Evolutionary conservation across 2,329 filamentous ascomycete species (phyloP).

Genomic region (Fusarium buxicola): DNA sequence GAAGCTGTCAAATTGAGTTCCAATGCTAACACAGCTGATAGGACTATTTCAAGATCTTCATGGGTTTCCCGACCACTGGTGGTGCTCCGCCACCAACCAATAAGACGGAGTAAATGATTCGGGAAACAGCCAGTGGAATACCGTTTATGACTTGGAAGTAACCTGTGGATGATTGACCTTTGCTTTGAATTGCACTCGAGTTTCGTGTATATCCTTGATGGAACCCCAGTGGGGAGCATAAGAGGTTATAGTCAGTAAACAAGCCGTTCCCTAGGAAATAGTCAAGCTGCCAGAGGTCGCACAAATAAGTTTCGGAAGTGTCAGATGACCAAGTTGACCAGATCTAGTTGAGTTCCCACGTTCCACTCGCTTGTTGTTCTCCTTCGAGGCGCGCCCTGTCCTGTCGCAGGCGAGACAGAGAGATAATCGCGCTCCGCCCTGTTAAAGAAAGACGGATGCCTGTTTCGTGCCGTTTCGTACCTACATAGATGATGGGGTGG

Average conservation of each 20-base stretch:
- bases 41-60: constrained; percentile 91
- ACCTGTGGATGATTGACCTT: not conserved
- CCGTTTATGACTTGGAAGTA: constrained; percentile 1
- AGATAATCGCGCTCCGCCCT: not conserved
- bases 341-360: constrained; percentile 3
- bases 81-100: constrained; percentile 69
- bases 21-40: constrained; percentile 43
- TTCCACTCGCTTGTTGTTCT: not conserved
- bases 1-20: not conserved
- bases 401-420: not conserved
- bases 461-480: not conserved
- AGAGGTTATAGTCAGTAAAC: not conserved
- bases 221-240: not conserved
- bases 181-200: not conserved
- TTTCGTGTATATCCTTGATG: constrained; percentile 2
- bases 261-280: constrained; percentile 18
- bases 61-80: constrained; percentile 87
- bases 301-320: not conserved
- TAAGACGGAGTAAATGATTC: constrained; percentile 52
- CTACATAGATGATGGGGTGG: constrained; percentile 3
- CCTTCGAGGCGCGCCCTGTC: not conserved
- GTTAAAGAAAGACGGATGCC: constrained; percentile 13
- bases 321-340: constrained; percentile 1
- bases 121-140: not conserved
- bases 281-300: not conserved